Evolutionary conservation across 176 grass and related monocot species (phyloP).

Genomic region (Elaeis guineensis): DNA sequence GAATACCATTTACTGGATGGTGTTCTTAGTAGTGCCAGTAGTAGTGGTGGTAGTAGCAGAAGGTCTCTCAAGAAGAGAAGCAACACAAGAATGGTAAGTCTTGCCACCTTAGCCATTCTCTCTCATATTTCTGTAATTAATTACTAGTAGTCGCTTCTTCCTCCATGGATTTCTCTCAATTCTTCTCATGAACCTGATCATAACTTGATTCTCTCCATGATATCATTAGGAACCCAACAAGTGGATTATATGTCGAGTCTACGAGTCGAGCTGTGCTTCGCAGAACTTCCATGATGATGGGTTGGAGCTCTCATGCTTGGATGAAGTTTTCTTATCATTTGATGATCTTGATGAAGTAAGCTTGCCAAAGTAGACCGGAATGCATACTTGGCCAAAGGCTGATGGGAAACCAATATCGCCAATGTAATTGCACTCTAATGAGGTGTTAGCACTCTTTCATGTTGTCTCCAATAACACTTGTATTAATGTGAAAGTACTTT

Average conservation of each 20-base stretch:
- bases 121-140: too few species aligned
- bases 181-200: too few species aligned
- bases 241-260: conserved; percentile 83
- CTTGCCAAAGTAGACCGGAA: conserved; percentile 38
- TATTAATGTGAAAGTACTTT: background rate
- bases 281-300: conserved; percentile 56
- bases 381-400: too few species aligned
- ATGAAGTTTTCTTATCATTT: conserved; percentile 94
- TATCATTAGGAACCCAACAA: conserved; percentile 52
- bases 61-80: conserved; percentile 29
- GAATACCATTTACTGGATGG: conserved; percentile 73
- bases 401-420: background rate
- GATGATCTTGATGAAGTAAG: conserved; percentile 96
- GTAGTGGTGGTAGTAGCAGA: conserved; percentile 22
- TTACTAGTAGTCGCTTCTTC: background rate
- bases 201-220: conserved; percentile 2
- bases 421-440: conserved; percentile 28
- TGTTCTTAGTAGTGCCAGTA: background rate
- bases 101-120: background rate
- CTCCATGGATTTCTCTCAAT: background rate
- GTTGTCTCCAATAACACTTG: background rate
- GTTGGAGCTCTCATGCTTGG: conserved; percentile 80
- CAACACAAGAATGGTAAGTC: conserved; percentile 40
- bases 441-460: conserved; percentile 3
- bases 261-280: conserved; percentile 38